Conservation (phyloP, 2,329 filamentous ascomycete genomes). For the Aspergillus unguis region DNA sequence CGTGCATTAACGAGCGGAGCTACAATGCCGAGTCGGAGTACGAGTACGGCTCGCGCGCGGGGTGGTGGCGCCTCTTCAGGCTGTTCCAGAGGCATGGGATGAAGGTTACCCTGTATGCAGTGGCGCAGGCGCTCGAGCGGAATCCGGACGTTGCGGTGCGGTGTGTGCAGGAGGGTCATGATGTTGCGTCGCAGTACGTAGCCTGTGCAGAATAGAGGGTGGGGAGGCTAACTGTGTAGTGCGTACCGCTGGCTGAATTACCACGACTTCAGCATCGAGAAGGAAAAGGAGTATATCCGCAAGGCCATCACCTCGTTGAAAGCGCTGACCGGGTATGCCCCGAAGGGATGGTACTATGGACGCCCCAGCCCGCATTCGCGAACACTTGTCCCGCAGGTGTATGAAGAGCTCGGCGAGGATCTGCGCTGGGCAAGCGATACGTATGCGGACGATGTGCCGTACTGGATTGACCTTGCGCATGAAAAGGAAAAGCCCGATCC, state of each 20-base stretch:
- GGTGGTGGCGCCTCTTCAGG: conserved; percentile 1
- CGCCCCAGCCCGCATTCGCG: not conserved
- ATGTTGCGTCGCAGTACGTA: not conserved
- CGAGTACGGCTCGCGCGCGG: conserved; percentile 5
- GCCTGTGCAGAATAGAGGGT: too few species aligned
- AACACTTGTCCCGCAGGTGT: not conserved
- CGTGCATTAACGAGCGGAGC: conserved; percentile 3
- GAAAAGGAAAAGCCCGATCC: not conserved
- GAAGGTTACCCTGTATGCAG: conserved; percentile 4
- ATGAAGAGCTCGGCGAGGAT: conserved; percentile 1
- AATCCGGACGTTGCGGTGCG: conserved; percentile 1
- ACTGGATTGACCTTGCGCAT: conserved; percentile 3
- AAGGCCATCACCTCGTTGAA: not conserved
- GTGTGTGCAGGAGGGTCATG: not conserved
- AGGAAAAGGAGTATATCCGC: conserved; percentile 6
- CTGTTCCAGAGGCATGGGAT: not conserved
- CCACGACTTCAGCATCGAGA: conserved; percentile 1
- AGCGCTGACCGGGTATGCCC: conserved; percentile 1
- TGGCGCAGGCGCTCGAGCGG: not conserved
- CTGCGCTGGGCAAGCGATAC: conserved; percentile 4
- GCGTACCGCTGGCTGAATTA: conserved; percentile 9
- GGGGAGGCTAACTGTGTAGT: too few species aligned
- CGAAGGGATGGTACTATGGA: conserved; percentile 4
- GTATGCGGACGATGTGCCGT: conserved; percentile 7
- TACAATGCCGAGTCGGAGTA: conserved; percentile 3